Base-by-base conservation (phyloP, 2,329 filamentous ascomycete species). In the Davidsoniella neocaledoniae region DNA sequence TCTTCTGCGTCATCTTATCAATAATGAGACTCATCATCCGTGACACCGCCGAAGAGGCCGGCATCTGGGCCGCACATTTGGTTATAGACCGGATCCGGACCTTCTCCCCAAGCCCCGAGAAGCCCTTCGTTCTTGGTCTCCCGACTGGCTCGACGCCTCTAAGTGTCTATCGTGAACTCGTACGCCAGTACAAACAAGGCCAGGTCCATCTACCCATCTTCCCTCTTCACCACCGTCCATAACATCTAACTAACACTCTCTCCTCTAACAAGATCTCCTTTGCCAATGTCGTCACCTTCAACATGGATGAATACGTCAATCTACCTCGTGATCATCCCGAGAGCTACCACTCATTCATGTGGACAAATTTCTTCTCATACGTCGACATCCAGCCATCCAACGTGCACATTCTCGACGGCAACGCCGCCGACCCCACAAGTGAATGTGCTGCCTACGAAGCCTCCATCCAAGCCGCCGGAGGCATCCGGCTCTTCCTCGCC, bases 281-380 rank as follows among this genome's bases (percentile, higher is more conserved):
- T 63, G 79, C 81, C 60, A 77, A 93, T 81, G 84, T 93, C 59
- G 76, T 91, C 61, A 93, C 86, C 23, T 93, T 93, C 72, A 91
- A 91, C 66, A 91, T 91, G 86, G 86, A 93, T 66, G 86, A 93
- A 67, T 93, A 93, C 60, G 83, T 91, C 56, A 83, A 82, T 51
- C 75, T 93, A 55, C 81, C 85, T 33, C 78, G 83, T 59, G 83
- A 88, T 58, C 84, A 93, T 62, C 79, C 84, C 10, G 80, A 91
- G 63, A 86, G 81, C 59, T 93, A 93, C 66, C 86, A 93, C 68
- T 84, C 80, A 56, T 93, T 91, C 70, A 91, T 93, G 86, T 93
- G 87, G 75, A 85, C 83, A 66, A 74, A 91, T 67, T 86, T 93
- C 71, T 93, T 93, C 71, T 85, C 82, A 41, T 85, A 77, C 57